These are phyloP conservation scores for Saccharomycopsis selenospora DNA, from an alignment of 805 yeast species.

Conservation along the genomic window DNA sequence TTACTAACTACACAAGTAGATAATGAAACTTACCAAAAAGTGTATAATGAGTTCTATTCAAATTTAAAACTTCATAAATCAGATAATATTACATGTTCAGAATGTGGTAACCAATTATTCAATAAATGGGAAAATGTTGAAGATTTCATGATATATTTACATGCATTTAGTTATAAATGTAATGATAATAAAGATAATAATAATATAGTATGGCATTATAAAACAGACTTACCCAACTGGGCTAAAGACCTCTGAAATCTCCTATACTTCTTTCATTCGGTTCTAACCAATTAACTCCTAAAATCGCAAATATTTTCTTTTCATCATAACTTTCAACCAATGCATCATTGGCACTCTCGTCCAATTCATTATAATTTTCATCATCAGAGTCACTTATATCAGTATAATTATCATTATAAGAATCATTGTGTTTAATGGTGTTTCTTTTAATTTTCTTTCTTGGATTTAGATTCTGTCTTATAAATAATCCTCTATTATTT, in stretches of 20 bases:
- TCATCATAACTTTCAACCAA: conserved; percentile 41
- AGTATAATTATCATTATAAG: conserved; percentile 4
- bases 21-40: background rate
- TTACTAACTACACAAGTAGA: background rate
- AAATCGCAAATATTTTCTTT: conserved; percentile 35
- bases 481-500: conserved; percentile 39
- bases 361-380: conserved; percentile 4
- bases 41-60: conserved; percentile 5
- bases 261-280: conserved; percentile 28
- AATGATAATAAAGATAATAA: conserved; percentile 26
- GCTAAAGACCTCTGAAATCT: conserved; percentile 21
- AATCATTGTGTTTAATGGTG: conserved; percentile 12
- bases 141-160: conserved; percentile 38
- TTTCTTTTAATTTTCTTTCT: background rate
- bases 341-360: conserved; percentile 9
- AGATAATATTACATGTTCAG: conserved; percentile 26
- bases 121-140: conserved; percentile 24
- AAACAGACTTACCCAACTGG: conserved; percentile 45
- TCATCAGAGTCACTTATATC: conserved; percentile 9
- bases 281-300: conserved; percentile 33
- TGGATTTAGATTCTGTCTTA: conserved; percentile 4
- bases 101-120: conserved; percentile 32
- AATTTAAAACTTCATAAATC: conserved; percentile 1
- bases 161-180: conserved; percentile 33
- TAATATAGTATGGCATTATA: conserved; percentile 29